phyloP scores from a whole-genome alignment of 169 alveolate genomes.

The Plasmodium sp. region DNA sequence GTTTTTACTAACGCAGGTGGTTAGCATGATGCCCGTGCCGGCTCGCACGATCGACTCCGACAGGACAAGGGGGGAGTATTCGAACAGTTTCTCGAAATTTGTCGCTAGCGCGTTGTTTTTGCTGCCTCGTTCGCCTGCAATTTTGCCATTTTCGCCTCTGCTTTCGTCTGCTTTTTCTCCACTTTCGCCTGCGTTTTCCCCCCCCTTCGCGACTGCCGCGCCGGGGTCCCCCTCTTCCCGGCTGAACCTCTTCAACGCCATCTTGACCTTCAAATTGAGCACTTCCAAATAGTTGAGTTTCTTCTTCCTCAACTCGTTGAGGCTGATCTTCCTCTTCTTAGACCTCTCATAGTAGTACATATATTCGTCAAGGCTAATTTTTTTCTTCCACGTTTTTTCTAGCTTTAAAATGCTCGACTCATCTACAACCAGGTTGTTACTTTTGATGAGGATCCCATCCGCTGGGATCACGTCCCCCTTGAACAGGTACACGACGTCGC shows the following conservation, averaged over 20 bases:
- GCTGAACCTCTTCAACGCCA: background rate
- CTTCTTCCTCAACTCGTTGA: slow-evolving; percentile 6
- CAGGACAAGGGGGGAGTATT: slow-evolving; percentile 33
- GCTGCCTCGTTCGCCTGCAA: background rate
- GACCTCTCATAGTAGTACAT: slow-evolving; percentile 24
- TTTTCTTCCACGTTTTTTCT: background rate
- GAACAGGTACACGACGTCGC: slow-evolving; percentile 38
- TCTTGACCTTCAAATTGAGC: slow-evolving; percentile 16
- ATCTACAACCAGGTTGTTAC: slow-evolving; percentile 52
- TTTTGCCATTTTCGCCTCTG: background rate
- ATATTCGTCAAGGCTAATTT: slow-evolving; percentile 58
- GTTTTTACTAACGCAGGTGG: slow-evolving; percentile 65
- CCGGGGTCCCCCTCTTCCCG: background rate
- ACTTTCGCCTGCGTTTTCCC: background rate
- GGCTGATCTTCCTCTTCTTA: slow-evolving; percentile 19
- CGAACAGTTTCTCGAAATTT: background rate
- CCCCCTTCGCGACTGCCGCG: background rate
- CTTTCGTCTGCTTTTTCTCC: background rate
- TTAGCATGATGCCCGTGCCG: slow-evolving; percentile 49
- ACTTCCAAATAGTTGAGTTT: slow-evolving; percentile 36
- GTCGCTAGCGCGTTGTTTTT: background rate
- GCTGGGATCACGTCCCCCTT: slow-evolving; percentile 63
- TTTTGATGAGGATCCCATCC: slow-evolving; percentile 37
- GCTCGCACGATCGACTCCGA: slow-evolving; percentile 12
- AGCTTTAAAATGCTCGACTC: slow-evolving; percentile 29